Evolutionary conservation across 2,329 filamentous ascomycete species (phyloP), one percentile per base, ranked within the genome.

Genomic region (Ophiostoma novo-ulmi): DNA sequence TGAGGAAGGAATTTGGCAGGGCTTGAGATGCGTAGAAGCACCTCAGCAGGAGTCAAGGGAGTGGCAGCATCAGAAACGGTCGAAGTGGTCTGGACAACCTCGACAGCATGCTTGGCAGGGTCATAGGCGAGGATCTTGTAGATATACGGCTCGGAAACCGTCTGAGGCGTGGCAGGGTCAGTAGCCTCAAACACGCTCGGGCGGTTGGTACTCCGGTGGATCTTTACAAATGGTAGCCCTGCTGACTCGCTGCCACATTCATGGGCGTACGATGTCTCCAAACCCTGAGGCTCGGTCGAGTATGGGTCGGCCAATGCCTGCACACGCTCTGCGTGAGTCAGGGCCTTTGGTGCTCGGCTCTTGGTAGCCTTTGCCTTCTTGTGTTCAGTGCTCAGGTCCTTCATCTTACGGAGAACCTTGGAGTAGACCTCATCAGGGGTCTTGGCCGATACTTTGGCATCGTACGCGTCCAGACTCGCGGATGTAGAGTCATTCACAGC

Each of bases 91-190:
- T 89, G 87, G 6, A 87, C 87, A 3, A 84, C 81, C 63, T 81
- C 84, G 74, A 92, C 82, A 14, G 80, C 80, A 74, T 89, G 83
- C 74, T 84, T 87, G 10, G 80, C 81, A 1, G 85, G 81, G 74
- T 91, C 87, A 75, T 89, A 91, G 1, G 87, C 89, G 6, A 92
- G 81, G 44, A 91, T 84, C 76, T 87, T 91, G 81, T 91, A 91
- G 3, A 85, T 71, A 6, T 75, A 35, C 11, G 74, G 69, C 26
- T 38, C 38, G 5, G 70, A 26, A 0, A 65, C 17, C 14, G 48
- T 17, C 44, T 65, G 22, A 5, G 64, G 17, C 2, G 68, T 3
- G 1, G 70, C 11, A 8, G 68, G 52, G 7, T 31, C 31, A 0
- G 69, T 44, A 4, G 41, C 63, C 10, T 61, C 69, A 11, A 65